Evolutionary conservation across 306 rosid genomes (phyloP).

Genomic region (Vigna reflexopilosa): DNA sequence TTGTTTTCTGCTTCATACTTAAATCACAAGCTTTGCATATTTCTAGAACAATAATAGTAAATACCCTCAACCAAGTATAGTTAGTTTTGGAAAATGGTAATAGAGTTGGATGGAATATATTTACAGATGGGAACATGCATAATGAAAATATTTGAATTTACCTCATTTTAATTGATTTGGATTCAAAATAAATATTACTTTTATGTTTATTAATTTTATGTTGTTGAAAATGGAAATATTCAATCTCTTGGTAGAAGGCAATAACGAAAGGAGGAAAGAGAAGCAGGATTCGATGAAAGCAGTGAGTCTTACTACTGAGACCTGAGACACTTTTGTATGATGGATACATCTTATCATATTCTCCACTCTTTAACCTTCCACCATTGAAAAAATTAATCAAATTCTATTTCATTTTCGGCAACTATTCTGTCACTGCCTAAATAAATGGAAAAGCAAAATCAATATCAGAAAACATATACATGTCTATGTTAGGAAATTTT

Average conservation of each 20-base stretch:
- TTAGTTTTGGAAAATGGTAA: constrained; percentile 1
- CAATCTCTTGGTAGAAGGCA: constrained; percentile 28
- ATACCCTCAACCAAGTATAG: constrained; percentile 5
- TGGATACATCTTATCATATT: constrained; percentile 40
- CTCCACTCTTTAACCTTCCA: constrained; percentile 33
- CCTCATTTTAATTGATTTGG: too few species aligned
- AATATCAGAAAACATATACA: not conserved
- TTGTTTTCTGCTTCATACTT: constrained; percentile 39
- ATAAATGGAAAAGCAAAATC: not conserved
- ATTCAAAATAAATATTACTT: too few species aligned
- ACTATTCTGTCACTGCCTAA: constrained; percentile 6
- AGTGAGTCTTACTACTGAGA: not conserved
- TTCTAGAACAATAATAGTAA: constrained; percentile 45
- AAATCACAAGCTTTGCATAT: constrained; percentile 49
- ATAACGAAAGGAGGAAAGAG: constrained; percentile 20
- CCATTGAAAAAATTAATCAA: constrained; percentile 31
- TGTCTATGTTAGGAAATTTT: too few species aligned
- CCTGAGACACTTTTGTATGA: constrained; percentile 19
- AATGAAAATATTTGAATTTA: not conserved
- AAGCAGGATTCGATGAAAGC: constrained; percentile 40
- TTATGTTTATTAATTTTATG: not conserved
- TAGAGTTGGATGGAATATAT: constrained; percentile 43
- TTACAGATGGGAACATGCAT: not conserved
- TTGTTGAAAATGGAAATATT: not conserved
- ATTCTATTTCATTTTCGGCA: constrained; percentile 21